Evolutionary conservation across 2,329 filamentous ascomycete species (phyloP).

Genomic region (Scedosporium apiospermum): DNA sequence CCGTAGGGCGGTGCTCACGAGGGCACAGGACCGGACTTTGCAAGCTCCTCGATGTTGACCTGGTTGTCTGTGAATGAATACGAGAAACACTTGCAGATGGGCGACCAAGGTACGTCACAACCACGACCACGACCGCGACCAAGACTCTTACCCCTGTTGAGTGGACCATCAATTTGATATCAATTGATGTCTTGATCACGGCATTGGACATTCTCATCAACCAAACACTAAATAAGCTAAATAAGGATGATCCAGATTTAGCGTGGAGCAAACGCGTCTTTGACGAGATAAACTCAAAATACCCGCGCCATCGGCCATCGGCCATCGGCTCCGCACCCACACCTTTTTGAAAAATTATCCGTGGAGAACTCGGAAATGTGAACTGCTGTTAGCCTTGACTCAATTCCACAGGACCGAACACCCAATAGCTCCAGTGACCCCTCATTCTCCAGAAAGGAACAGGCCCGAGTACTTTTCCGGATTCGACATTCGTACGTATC

Average conservation of each 20-base stretch:
- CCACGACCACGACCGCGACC: too few relatives aligned
- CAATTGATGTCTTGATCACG: too few relatives aligned
- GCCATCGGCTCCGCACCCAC: background rate
- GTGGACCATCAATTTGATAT: too few relatives aligned
- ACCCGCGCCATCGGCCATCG: background rate
- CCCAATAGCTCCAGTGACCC: background rate
- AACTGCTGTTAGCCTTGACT: background rate
- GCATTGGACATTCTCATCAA: too few relatives aligned
- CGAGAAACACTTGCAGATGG: too few relatives aligned
- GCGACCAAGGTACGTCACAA: too few relatives aligned
- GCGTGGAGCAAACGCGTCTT: background rate
- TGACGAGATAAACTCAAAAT: background rate
- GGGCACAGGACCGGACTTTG: too few relatives aligned
- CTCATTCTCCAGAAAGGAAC: background rate
- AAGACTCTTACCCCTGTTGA: too few relatives aligned
- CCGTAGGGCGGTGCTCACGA: too few relatives aligned
- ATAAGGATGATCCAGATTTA: background rate
- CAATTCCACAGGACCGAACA: background rate
- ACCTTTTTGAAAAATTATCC: background rate
- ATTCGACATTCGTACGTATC: background rate
- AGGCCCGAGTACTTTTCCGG: background rate
- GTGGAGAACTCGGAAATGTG: background rate
- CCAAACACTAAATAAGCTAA: too few relatives aligned
- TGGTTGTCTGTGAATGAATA: too few relatives aligned
- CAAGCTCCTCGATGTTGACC: too few relatives aligned